Evolutionary conservation across 1,284 basidiomycete species (phyloP), one percentile per base, ranked within the genome.

Genomic region (Fistulinella cinereoalba): DNA sequence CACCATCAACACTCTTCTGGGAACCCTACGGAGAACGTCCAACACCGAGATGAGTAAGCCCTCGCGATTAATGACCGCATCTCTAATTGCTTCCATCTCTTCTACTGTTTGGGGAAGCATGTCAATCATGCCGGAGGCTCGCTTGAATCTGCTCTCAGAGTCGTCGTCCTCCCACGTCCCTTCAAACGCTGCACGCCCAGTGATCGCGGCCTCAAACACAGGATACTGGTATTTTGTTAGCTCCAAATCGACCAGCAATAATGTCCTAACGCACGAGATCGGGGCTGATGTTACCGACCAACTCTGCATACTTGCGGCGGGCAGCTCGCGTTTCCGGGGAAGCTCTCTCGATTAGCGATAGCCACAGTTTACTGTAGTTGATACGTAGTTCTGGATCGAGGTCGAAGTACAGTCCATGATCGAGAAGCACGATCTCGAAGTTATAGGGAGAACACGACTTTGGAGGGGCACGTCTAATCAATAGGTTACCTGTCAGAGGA

Each of bases 331-430:
- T 83, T 38, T 77, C 61, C 2, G 83, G 73, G 0, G 89, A 83
- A 3, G 84, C 80, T 18, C 79, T 77, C 1, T 83, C 79, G 48
- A 97, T 89, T 7, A 97, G 74, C 6, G 92, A 83, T 18, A 97
- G 69, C 94, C 93, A 97, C 45, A 97, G 72, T 55, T 77, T 84
- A 61, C 81, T 79, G 58, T 90, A 90, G 62, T 89, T 87, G 42
- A 89, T 76, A 22, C 94, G 81, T 3, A 97, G 71, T 22, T 82
- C 75, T 22, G 80, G 71, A 44, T 91, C 84, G 3, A 97, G 73
- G 63, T 96, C 93, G 57, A 97, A 97, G 67, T 97, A 97, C 16
- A 92, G 71, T 3, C 90, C 94, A 55, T 97, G 94, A 60, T 97
- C 94, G 45, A 97, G 72, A 1, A 97, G 75, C 18, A 92, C 92